Base-by-base conservation (phyloP, 208 protist species). In the Trypanosoma vivax region DNA sequence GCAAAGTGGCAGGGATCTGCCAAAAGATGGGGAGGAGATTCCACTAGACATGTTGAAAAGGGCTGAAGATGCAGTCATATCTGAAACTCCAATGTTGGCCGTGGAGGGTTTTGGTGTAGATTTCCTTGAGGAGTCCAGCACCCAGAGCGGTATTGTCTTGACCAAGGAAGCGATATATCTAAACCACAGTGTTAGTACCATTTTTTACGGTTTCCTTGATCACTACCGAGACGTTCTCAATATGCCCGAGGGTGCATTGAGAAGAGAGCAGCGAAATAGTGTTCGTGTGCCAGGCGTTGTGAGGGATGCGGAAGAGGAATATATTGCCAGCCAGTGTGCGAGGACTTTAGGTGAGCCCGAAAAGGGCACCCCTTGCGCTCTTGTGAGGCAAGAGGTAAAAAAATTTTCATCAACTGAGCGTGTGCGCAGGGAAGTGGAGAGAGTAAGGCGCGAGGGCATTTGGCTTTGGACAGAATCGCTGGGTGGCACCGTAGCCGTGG, bases 391-490 rank as follows among this genome's bases (percentile, higher is more conserved):
- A 19, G 18, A 71, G 9, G 60, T 72, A 46, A 39, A 29, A 51
- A 35, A 45, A 24, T 57, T 70, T 54, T 50, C 52, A 16, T 51
- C 53, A 62, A 9, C 40, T 27, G 53, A 60, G 27, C 46, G 73
- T 66, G 16, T 67, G 70, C 50, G 51, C 39, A 25, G 71, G 79
- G 66, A 85, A 83, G 29, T 64, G 25, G 5, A 49, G 21, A 27
- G 10, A 0, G 61, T 84, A 5, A 76, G 65, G 11, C 37, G 43
- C 7, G 79, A 91, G 59, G 83, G 83, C 2, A 54, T 91, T 25
- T 91, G 83, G 80, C 37, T 88, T 0, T 88, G 79, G 78, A 71
- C 70, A 3, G 83, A 88, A 57, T 91, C 83, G 0, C 49, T 88
- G 0, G 83, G 83, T 19, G 79, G 83, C n/a, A 61, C 72, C 23